A percentile compares a stretch with the other conserved stretches of the same genome.
Evolutionary conservation across 1,139 yeast species (phyloP).

Genomic region (Eremothecium sinecaudum): DNA sequence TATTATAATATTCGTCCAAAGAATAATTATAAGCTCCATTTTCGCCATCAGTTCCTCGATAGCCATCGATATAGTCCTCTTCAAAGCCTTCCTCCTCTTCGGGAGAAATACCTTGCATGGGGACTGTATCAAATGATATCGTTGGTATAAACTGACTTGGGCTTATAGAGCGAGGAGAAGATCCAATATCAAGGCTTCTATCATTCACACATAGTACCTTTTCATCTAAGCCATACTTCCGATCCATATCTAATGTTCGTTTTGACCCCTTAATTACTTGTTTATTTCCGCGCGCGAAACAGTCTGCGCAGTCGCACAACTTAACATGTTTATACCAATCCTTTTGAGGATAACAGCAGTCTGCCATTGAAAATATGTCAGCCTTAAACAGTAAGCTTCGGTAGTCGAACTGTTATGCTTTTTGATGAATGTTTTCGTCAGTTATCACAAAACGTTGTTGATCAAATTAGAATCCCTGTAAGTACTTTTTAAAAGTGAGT

Average conservation of each 20-base stretch:
- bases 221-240: too few relatives aligned
- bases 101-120: conserved; percentile 17
- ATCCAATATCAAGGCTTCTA: neutral
- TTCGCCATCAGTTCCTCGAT: conserved; percentile 17
- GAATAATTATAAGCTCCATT: conserved; percentile 17
- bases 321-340: conserved; percentile 5
- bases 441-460: too few relatives aligned
- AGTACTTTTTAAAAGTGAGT: too few relatives aligned
- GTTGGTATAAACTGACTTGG: conserved; percentile 16
- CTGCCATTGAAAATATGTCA: too few relatives aligned
- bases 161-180: too few relatives aligned
- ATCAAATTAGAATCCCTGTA: too few relatives aligned
- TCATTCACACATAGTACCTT: neutral
- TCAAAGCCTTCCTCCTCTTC: conserved; percentile 13
- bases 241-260: neutral
- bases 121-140: conserved; percentile 31
- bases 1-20: conserved; percentile 28
- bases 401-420: too few relatives aligned
- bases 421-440: too few relatives aligned
- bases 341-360: conserved; percentile 3
- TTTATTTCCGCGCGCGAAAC: neutral
- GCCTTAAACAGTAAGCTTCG: too few relatives aligned
- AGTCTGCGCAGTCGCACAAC: conserved; percentile 2
- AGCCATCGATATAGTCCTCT: conserved; percentile 15
- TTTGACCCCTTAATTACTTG: neutral